Evolutionary conservation across 2,329 filamentous ascomycete species (phyloP), one percentile per base, ranked within the genome.

Genomic region (Sphaerulina musiva): DNA sequence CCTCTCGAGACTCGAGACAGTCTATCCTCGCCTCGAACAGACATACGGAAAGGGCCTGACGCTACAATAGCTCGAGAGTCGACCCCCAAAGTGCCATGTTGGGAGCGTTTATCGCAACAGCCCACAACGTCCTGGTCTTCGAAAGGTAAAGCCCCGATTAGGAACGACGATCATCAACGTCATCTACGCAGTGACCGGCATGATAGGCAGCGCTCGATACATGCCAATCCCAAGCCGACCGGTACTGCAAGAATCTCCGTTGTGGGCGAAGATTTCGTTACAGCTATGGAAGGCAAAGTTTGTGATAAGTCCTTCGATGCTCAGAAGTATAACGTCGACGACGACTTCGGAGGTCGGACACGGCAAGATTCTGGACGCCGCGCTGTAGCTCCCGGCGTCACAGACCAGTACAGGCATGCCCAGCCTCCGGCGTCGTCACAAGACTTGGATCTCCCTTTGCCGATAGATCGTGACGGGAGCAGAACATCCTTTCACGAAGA

Each of bases 201-300:
- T 51, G 48, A n/a, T 51, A 17, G 42, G 20, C 29, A n/a, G 4
- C n/a, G n/a, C 17, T 45, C 42, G 14, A 11, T 36, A 11, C 32
- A 20, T 40, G 32, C 41, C 14, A 14, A 9, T 29, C 4, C 44
- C 51, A 42, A 53, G 44, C 12, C 40, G 2, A 38, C 51, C 36
- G 48, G 44, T 9, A 48, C 41, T 29, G 31, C 51, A 34, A 47
- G 51, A 29, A 48, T 53, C 8, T 36, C 23, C 6, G 20, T 17
- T n/a, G 44, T 53, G 32, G 51, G 51, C 26, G 51, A 53, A 44
- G 51, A 53, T 38, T 48, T 53, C 29, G 51, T 42, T 12, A 11
- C 41, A 14, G 29, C 10, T 23, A 48, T 53, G 51, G 26, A 53
- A 17, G 51, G 51, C 9, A 14, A 4, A 32, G 12, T 23, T 6